These are phyloP conservation scores for Lodderomyces parapsilosis DNA, from an alignment of 1,139 yeast genomes.

Conservation along the genomic window DNA sequence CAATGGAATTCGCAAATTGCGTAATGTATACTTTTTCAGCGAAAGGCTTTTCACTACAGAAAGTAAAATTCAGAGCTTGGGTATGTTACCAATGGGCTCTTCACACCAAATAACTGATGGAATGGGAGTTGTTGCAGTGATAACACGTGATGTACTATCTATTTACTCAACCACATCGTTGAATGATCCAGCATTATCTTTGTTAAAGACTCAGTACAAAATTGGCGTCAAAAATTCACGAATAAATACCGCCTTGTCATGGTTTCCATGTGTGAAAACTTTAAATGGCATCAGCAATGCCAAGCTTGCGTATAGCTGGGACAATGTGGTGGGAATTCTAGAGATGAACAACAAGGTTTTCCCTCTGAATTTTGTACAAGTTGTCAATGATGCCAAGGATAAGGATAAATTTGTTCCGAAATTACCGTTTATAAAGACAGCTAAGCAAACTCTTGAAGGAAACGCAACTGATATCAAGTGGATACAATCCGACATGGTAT, in stretches of 20 bases:
- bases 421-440: constrained; percentile 43
- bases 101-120: constrained; percentile 51
- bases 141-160: constrained; percentile 51
- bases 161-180: constrained; percentile 58
- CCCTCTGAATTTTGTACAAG: constrained; percentile 27
- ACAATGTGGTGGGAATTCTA: constrained; percentile 53
- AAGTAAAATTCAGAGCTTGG: constrained; percentile 27
- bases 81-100: constrained; percentile 55
- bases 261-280: constrained; percentile 51
- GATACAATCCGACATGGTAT: constrained; percentile 52
- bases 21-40: constrained; percentile 51
- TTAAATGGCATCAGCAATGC: constrained; percentile 34
- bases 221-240: constrained; percentile 23
- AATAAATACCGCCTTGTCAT: constrained; percentile 30
- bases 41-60: constrained; percentile 50
- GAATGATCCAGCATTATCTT: constrained; percentile 29
- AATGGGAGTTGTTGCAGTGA: constrained; percentile 59
- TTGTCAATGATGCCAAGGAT: constrained; percentile 36
- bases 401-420: constrained; percentile 37
- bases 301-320: constrained; percentile 66
- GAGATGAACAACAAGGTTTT: constrained; percentile 43
- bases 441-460: constrained; percentile 31
- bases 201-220: constrained; percentile 47
- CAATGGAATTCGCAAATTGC: constrained; percentile 53
- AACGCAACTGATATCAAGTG: constrained; percentile 56